Percentiles rank a stretch among this genome's conserved stretches.
Evolutionary conservation across 371 early-diverging fungal genomes (phyloP).

Genomic region (Racocetra persica): DNA sequence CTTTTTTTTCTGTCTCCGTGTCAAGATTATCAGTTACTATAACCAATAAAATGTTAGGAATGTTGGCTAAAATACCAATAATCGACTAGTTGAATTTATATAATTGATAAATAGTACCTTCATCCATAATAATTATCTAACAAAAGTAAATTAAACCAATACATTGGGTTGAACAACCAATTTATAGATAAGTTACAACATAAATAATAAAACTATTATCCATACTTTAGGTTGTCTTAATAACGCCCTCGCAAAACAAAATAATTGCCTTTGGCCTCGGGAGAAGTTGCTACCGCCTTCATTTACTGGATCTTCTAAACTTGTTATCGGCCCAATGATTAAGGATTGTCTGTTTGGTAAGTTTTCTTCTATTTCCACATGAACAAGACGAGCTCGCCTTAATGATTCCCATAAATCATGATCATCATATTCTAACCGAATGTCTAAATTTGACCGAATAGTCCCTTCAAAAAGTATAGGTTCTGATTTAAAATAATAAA

Average conservation of each 20-base stretch:
- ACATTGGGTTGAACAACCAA: not conserved
- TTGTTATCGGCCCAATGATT: conserved; percentile 55
- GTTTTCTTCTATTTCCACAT: conserved; percentile 26
- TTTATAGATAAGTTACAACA: not conserved
- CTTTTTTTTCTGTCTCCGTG: conserved; percentile 75
- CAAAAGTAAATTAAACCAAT: not conserved
- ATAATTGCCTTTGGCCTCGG: conserved; percentile 85
- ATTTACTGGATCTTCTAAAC: conserved; percentile 64
- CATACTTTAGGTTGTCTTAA: conserved; percentile 50
- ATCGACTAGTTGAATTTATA: not conserved
- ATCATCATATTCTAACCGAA: conserved; percentile 57
- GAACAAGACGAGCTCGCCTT: conserved; percentile 57
- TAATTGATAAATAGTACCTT: conserved; percentile 29
- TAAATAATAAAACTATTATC: not conserved
- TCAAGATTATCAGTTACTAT: conserved; percentile 80
- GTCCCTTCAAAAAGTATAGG: conserved; percentile 55
- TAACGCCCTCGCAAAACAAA: conserved; percentile 83
- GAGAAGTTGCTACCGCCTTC: conserved; percentile 81
- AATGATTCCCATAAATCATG: conserved; percentile 73
- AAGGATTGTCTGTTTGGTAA: conserved; percentile 51
- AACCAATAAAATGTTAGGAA: conserved; percentile 17
- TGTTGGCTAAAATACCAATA: not conserved
- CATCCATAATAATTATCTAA: conserved; percentile 44
- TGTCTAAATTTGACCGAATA: conserved; percentile 70
- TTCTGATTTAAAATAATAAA: not conserved